Evolutionary conservation across 1,284 basidiomycete genomes (phyloP).

Genomic region (Pterula multifida): DNA sequence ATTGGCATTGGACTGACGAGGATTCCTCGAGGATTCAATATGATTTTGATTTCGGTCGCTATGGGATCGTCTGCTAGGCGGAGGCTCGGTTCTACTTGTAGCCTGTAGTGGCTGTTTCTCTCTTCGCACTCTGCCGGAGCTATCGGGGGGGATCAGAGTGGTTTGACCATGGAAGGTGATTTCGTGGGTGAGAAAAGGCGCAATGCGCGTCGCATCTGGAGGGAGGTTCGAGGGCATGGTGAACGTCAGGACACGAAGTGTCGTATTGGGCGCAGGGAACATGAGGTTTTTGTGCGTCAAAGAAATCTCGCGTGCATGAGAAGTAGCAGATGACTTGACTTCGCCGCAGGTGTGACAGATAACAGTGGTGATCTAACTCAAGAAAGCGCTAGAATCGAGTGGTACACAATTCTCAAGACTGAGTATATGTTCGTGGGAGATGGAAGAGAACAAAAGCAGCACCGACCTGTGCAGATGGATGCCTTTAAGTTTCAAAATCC

Average conservation of each 20-base stretch:
- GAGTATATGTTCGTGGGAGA: background rate
- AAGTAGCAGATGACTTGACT: constrained; percentile 1
- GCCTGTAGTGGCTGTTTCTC: constrained; percentile 18
- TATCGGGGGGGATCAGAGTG: constrained; percentile 39
- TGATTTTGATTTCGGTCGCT: background rate
- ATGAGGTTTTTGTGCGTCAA: constrained; percentile 1
- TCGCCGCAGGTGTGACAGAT: background rate
- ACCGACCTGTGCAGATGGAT: background rate
- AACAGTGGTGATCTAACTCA: background rate
- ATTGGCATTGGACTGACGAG: background rate
- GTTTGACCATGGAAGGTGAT: constrained; percentile 42
- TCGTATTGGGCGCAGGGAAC: constrained; percentile 1
- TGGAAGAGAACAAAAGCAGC: background rate
- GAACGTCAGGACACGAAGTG: constrained; percentile 21
- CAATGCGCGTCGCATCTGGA: constrained; percentile 37
- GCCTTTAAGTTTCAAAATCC: no score
- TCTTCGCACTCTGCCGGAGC: constrained; percentile 39
- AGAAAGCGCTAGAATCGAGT: background rate
- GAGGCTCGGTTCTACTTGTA: background rate
- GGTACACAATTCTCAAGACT: no score
- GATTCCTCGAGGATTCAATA: background rate
- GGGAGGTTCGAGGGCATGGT: constrained; percentile 25
- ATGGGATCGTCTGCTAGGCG: background rate
- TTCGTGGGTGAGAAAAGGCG: constrained; percentile 47
- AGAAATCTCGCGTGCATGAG: constrained; percentile 1